Base-by-base conservation (phyloP, 2,329 filamentous ascomycete genomes). In the Decorospora gaudefroyi region DNA sequence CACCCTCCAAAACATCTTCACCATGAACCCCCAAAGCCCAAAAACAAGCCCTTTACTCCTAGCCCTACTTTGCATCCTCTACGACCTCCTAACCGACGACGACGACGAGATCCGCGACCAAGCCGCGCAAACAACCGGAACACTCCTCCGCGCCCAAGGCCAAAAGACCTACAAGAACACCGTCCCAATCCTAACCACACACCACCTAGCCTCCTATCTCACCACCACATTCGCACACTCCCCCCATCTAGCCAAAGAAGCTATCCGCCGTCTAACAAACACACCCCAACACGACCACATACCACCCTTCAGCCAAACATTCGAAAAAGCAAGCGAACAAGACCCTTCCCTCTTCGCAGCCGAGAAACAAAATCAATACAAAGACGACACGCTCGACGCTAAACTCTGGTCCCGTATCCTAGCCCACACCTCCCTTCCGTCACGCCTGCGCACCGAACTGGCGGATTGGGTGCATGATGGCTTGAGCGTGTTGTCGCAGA, bases 321-420 rank as follows among this genome's bases (percentile, higher is more conserved):
- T 78, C 3, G 48, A 57, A 0, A 60, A 67, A 4, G 64, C 68
- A 8, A 58, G 66, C 3, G 67, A 69, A 27, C 70, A 75, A 56
- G 81, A 88, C 62, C 81, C 84, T 51, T 77, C 84, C 3, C 79
- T 99, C 0, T 99, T 99, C 65, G 85, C 81, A 0, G 79, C 90
- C 42, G 93, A 99, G 71, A 91, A 95, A 67, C 90, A 95, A 66
- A 99, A 99, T 65, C 78, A 96, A n/a, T 97, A 89, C 68, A 76
- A 92, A 35, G 92, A 97, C 66, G 85, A 90, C 56, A 81, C 89
- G 4, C 78, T 84, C 33, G 91, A 96, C 67, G 77, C 84, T 3
- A 72, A 77, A 12, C 67, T 83, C n/a, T 96, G 90, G 90, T 72
- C 78, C 0, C 68, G 67, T 11, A 73, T 81, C 2, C 71, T 87